These are phyloP conservation scores for Penicillium sp. DNA, from an alignment of 2,329 filamentous ascomycete species.

Conservation along the genomic window DNA sequence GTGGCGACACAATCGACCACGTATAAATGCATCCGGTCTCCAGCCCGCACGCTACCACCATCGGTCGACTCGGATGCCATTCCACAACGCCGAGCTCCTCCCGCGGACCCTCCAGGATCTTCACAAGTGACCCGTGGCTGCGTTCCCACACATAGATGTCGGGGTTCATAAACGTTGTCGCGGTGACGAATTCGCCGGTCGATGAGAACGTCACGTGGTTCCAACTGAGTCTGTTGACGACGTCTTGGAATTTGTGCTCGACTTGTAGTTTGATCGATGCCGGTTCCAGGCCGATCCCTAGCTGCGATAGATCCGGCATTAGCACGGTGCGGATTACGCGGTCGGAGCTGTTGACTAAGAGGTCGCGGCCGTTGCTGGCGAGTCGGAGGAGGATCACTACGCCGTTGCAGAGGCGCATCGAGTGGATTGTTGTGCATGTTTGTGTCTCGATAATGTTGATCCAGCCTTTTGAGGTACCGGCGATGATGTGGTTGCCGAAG, in stretches of 20 bases:
- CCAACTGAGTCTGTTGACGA: slow-evolving; percentile 93
- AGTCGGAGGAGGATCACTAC: slow-evolving; percentile 86
- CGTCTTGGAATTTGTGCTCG: slow-evolving; percentile 97
- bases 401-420: slow-evolving; percentile 80
- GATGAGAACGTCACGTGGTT: slow-evolving; percentile 96
- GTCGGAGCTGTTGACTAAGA: slow-evolving; percentile 91
- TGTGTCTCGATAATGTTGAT: slow-evolving; percentile 89
- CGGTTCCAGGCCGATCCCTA: slow-evolving; percentile 65
- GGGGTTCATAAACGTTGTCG: slow-evolving; percentile 96
- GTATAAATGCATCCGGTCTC: slow-evolving; percentile 93
- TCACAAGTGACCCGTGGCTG: slow-evolving; percentile 86
- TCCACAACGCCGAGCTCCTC: slow-evolving; percentile 96
- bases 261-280: slow-evolving; percentile 86
- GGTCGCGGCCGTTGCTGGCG: slow-evolving; percentile 77
- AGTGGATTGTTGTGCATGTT: slow-evolving; percentile 80
- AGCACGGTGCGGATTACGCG: slow-evolving; percentile 91
- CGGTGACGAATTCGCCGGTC: slow-evolving; percentile 91
- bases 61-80: slow-evolving; percentile 86
- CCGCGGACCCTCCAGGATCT: slow-evolving; percentile 94
- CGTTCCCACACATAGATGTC: slow-evolving; percentile 99
- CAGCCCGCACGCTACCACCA: slow-evolving; percentile 86
- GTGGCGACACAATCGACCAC: slow-evolving; percentile 92
- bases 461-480: slow-evolving; percentile 93
- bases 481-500: slow-evolving; percentile 81
- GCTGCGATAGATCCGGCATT: slow-evolving; percentile 68